These are phyloP conservation scores for Oryza nivara DNA, from an alignment of 176 grass and related monocot genomes.

Conservation along the genomic window DNA sequence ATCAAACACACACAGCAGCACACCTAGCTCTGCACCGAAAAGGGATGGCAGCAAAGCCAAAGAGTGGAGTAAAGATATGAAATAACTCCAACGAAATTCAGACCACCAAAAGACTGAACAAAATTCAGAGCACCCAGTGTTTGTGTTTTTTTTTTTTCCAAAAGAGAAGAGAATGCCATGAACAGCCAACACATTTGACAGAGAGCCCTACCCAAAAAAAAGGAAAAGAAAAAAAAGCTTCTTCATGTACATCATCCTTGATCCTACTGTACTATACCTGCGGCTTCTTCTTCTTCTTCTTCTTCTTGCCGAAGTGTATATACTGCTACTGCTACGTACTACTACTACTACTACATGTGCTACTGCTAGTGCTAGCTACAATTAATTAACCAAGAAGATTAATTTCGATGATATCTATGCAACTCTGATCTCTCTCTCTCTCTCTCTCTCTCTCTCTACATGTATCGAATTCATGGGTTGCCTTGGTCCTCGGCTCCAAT, in stretches of 20 bases:
- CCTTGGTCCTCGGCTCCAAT: constrained; percentile 52
- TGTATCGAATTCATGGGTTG: constrained; percentile 27
- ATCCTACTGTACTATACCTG: neutral
- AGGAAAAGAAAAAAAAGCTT: constrained; percentile 22
- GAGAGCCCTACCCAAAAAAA: constrained; percentile 29
- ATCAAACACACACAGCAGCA: neutral
- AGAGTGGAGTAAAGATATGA: neutral
- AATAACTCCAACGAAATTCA: neutral
- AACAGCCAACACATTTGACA: constrained; percentile 2
- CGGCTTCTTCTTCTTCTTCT: neutral
- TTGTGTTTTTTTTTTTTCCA: neutral
- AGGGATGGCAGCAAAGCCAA: neutral
- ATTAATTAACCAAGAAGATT: neutral
- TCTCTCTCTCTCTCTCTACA: neutral
- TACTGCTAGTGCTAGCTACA: constrained; percentile 15
- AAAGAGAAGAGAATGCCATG: neutral
- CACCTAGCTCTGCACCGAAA: constrained; percentile 15
- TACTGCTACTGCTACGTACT: neutral
- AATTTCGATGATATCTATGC: neutral
- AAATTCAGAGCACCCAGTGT: neutral
- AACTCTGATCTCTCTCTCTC: neutral
- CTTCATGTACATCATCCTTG: constrained; percentile 43
- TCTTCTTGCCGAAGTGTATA: neutral
- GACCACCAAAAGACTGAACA: neutral
- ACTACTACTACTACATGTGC: constrained; percentile 14